Evolutionary conservation across 441 rosid species (phyloP), one percentile per base, ranked within the genome.

Genomic region (Populus hybrid): DNA sequence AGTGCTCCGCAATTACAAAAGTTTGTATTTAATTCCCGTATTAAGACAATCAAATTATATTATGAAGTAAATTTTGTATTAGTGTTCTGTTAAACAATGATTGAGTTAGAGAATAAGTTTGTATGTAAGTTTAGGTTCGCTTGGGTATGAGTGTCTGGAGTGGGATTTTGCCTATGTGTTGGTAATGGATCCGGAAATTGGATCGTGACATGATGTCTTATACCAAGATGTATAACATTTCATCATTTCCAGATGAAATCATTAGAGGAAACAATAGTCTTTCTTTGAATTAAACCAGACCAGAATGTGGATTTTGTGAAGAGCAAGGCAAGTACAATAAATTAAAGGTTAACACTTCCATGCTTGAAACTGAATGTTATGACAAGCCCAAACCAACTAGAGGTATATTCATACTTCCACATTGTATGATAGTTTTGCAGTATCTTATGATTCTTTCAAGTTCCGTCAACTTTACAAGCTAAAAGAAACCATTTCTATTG

Each of bases 231-330:
- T 33, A 31, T 68, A 45, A 67, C 68, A 31, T 80, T 72, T 24
- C 23, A 33, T 9, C 71, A 50, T 33, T 84, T 80, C 73, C 81
- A 1, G 8, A 28, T 0, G 24, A 38, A 26, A 71, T 71, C 7
- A 35, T 35, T 35, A 35, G 38, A 35, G 38, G 38, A 35, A 35
- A 2, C 10, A 9, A 56, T n/a, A 0, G 21, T 12, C 29, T 73
- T 31, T 14, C 16, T 9, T 59, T 76, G 50, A 2, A 9, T 64
- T 75, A 85, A 78, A 1, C 42, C 26, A 26, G 65, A 26, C 87
- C 84, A 36, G n/a, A 16, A 6, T 77, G 87, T 53, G 6, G 26
- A n/a, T 7, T 1, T 4, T 84, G 82, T 61, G 87, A 77, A 77
- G 66, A 31, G 1, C n/a, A 61, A 63, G 78, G 81, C 21, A 68